Base-by-base conservation (phyloP, 495 filamentous ascomycete genomes). In the Lindgomyces ingoldianus region DNA sequence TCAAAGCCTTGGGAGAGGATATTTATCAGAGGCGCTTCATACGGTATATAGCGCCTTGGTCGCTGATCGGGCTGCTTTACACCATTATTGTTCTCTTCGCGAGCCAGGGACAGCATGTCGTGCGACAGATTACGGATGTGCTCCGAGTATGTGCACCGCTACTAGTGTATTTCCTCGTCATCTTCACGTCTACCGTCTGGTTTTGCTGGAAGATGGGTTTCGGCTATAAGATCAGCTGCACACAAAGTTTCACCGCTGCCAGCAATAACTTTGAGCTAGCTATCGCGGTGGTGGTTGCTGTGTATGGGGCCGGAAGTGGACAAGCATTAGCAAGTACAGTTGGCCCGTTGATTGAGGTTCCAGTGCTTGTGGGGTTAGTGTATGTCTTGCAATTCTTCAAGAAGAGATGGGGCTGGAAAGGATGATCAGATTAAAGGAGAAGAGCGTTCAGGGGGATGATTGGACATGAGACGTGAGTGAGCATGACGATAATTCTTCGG, bases 251-350 rank as follows among this genome's bases (percentile, higher is more conserved):
- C 67, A 96, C 93, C 0, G 93, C 93, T 4, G 93, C 93, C 2
- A 96, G 91, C 73, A 97, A 97, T 65, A 96, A 96, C 70, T 96
- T 97, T 69, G 93, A 96, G 78, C 75, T 96, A 18, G 93, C 93
- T 0, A 96, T 97, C 76, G 93, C 93, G 1, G 92, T 97, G 1
- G 92, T 90, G 1, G 86, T 96, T 3, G 90, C 91, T 2, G 86
- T 87, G 2, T 96, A 88, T 77, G 93, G 93, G 0, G 82, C 89
- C 0, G 76, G 86, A 26, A 91, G 88, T 68, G 88, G 93, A 46
- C 90, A 96, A 72, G 93, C 92, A 0, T 77, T 96, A 26, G 93
- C 93, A n/a, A 80, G 89, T 11, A 96, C 92, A 1, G 92, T 96
- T 0, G 93, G 93, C 2, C 93, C 93, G 12, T 73, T 98, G 69